Percentiles rank a stretch among this genome's conserved stretches.
Evolutionary conservation across 2,329 filamentous ascomycete species (phyloP).

Genomic region (Plenodomus tracheiphilus): DNA sequence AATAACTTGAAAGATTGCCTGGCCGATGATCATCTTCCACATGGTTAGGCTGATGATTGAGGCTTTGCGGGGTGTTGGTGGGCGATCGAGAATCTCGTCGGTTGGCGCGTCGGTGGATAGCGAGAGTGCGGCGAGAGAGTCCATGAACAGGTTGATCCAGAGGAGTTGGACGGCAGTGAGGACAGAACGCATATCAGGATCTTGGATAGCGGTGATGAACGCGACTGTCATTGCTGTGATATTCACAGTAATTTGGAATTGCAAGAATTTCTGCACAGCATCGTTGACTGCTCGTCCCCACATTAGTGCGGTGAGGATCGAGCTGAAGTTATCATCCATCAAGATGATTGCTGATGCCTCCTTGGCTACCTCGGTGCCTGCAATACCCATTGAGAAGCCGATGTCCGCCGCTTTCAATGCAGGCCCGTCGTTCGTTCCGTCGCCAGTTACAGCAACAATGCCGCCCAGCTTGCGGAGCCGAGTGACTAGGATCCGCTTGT

Average conservation of each 20-base stretch:
- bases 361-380: conserved; percentile 81
- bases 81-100: conserved; percentile 75
- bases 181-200: conserved; percentile 68
- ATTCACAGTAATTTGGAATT: conserved; percentile 81
- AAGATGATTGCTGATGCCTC: conserved; percentile 82
- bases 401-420: conserved; percentile 79
- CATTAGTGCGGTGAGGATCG: conserved; percentile 80
- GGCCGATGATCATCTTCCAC: conserved; percentile 98
- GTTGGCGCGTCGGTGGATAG: conserved; percentile 86
- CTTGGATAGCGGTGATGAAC: conserved; percentile 82
- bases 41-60: conserved; percentile 83
- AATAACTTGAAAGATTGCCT: conserved; percentile 82
- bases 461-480: conserved; percentile 68
- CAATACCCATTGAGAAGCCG: conserved; percentile 84
- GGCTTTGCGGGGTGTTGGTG: conserved; percentile 73
- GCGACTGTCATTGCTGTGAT: conserved; percentile 85
- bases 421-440: conserved; percentile 81
- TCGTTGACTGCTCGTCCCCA: conserved; percentile 63
- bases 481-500: conserved; percentile 67
- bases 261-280: conserved; percentile 45
- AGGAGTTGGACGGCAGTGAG: conserved; percentile 87
- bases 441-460: conserved; percentile 79
- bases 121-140: conserved; percentile 86
- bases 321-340: conserved; percentile 84
- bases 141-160: conserved; percentile 95